A percentile compares a stretch with the other conserved stretches of the same genome.
Conservation (phyloP, 805 yeast genomes). For the Brettanomyces sp. region DNA sequence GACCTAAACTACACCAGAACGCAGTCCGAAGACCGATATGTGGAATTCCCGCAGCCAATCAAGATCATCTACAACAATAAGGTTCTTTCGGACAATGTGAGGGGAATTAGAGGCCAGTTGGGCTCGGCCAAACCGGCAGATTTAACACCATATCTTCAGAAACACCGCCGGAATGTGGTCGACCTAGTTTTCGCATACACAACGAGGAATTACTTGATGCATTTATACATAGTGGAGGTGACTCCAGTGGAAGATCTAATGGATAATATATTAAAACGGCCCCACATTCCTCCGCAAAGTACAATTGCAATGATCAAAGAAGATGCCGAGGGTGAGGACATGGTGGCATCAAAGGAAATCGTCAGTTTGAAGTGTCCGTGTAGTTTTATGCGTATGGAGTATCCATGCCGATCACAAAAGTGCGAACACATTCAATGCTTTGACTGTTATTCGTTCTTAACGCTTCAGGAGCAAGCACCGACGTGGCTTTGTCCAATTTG, state of each 20-base stretch:
- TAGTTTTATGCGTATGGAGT: slow-evolving; percentile 55
- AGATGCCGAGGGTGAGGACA: slow-evolving; percentile 59
- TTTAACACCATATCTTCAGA: slow-evolving; percentile 41
- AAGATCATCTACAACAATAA: slow-evolving; percentile 55
- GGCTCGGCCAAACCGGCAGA: slow-evolving; percentile 84
- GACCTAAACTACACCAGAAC: slow-evolving; percentile 2
- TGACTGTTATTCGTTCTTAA: slow-evolving; percentile 67
- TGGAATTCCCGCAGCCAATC: slow-evolving; percentile 65
- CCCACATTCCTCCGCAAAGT: slow-evolving; percentile 41
- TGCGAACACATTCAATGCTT: slow-evolving; percentile 86
- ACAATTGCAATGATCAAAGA: slow-evolving; percentile 30
- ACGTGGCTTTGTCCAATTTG: slow-evolving; percentile 90
- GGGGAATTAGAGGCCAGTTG: slow-evolving; percentile 66
- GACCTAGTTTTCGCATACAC: slow-evolving; percentile 54
- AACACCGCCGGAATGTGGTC: slow-evolving; percentile 28
- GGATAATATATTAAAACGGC: slow-evolving; percentile 31
- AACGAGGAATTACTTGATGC: slow-evolving; percentile 38
- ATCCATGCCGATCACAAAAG: slow-evolving; percentile 59
- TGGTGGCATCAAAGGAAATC: slow-evolving; percentile 50
- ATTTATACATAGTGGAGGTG: slow-evolving; percentile 49
- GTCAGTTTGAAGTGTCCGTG: slow-evolving; percentile 74
- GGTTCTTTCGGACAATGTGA: slow-evolving; percentile 42
- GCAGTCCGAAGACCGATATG: slow-evolving; percentile 14
- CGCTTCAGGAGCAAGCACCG: slow-evolving; percentile 70
- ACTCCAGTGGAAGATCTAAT: slow-evolving; percentile 33